Evolutionary conservation across 208 protist species (phyloP).

Genomic region (Wallacemonas sp.): DNA sequence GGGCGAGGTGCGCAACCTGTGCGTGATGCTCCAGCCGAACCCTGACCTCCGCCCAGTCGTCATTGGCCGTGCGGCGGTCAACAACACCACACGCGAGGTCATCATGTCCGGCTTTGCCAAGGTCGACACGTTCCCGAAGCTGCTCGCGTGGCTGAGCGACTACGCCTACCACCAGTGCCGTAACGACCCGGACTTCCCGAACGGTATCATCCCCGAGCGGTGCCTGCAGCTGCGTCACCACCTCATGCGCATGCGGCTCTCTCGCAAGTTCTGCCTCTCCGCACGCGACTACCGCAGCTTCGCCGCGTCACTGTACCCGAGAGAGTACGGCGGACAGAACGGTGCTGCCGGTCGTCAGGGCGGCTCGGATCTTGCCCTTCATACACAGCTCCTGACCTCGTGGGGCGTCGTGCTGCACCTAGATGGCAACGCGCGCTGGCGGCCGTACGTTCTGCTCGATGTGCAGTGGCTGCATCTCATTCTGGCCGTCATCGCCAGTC

Average conservation of each 20-base stretch:
- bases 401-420: slow-evolving; percentile 69
- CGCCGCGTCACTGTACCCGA: slow-evolving; percentile 39
- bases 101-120: slow-evolving; percentile 40
- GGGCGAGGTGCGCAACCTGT: slow-evolving; percentile 62
- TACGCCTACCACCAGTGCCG: slow-evolving; percentile 53
- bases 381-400: slow-evolving; percentile 72
- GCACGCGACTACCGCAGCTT: slow-evolving; percentile 60
- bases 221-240: slow-evolving; percentile 35
- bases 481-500: slow-evolving; percentile 29
- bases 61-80: slow-evolving; percentile 64
- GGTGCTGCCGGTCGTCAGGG: slow-evolving; percentile 16
- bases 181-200: slow-evolving; percentile 69
- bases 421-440: slow-evolving; percentile 52
- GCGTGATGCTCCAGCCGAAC: slow-evolving; percentile 64
- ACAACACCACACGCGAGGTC: slow-evolving; percentile 60
- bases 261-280: slow-evolving; percentile 60
- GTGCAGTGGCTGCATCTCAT: slow-evolving; percentile 50
- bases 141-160: slow-evolving; percentile 68
- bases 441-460: slow-evolving; percentile 59
- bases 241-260: slow-evolving; percentile 31
- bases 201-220: slow-evolving; percentile 58
- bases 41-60: slow-evolving; percentile 63
- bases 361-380: slow-evolving; percentile 35
- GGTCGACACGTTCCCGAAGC: slow-evolving; percentile 58
- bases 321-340: slow-evolving; percentile 38